phyloP scores from a whole-genome alignment of 345 rosid species.

The Theobroma cacao region DNA sequence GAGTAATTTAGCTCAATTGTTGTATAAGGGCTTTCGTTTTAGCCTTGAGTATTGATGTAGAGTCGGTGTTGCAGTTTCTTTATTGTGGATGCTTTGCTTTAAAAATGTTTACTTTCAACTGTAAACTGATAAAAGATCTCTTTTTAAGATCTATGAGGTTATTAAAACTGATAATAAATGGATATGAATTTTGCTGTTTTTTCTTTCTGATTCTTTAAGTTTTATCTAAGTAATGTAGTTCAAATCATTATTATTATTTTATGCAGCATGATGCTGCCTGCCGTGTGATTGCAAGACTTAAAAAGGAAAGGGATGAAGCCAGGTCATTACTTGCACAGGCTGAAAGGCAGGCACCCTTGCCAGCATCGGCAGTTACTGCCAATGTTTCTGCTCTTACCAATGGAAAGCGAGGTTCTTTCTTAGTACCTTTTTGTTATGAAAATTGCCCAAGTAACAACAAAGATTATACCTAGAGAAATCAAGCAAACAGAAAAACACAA shows the following conservation, averaged over 20 bases:
- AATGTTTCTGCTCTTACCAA: conserved; percentile 60
- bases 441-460: too few species aligned
- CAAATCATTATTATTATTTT: background rate
- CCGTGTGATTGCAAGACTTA: conserved; percentile 97
- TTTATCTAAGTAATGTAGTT: conserved; percentile 8
- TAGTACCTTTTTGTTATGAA: background rate
- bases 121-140: background rate
- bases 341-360: conserved; percentile 68
- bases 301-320: conserved; percentile 92
- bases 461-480: too few species aligned
- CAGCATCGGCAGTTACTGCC: conserved; percentile 40
- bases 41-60: background rate
- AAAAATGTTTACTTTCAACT: background rate
- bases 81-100: background rate
- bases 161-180: background rate
- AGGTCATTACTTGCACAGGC: conserved; percentile 74
- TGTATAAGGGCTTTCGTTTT: background rate
- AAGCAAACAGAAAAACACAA: too few species aligned
- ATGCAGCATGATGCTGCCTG: conserved; percentile 98
- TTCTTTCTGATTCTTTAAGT: background rate
- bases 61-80: background rate
- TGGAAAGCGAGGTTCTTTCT: conserved; percentile 76
- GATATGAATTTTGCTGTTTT: background rate
- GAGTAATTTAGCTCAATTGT: background rate
- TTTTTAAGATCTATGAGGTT: background rate